Evolutionary conservation across 2,329 filamentous ascomycete species (phyloP).

Genomic region (Sporothrix variecibatus): DNA sequence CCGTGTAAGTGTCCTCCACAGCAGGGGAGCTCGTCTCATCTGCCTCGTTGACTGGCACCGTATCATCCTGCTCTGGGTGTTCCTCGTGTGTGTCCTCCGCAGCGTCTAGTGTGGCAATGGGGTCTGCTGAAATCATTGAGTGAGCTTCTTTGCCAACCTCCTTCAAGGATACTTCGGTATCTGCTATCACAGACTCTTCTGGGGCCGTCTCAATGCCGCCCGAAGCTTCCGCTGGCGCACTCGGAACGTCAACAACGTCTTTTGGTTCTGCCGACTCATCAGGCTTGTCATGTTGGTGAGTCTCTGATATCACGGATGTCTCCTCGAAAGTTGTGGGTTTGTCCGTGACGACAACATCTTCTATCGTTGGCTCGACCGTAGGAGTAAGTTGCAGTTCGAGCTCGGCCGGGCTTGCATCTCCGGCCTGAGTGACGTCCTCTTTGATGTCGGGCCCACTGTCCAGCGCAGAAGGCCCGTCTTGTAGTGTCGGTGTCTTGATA

Average conservation of each 20-base stretch:
- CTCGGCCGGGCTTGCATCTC: not conserved
- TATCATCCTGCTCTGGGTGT: not conserved
- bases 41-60: not conserved
- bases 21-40: not conserved
- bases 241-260: not conserved
- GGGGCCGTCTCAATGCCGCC: not conserved
- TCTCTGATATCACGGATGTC: not conserved
- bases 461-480: not conserved
- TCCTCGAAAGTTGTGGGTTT: no score
- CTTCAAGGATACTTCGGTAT: not conserved
- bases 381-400: not conserved
- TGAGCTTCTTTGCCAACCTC: no score
- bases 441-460: not conserved
- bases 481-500: not conserved
- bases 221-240: not conserved
- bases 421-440: not conserved
- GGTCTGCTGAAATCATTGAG: not conserved
- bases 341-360: not conserved
- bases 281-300: no score
- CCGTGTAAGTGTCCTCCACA: no score
- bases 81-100: not conserved
- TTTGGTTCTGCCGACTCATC: no score
- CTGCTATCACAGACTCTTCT: not conserved
- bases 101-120: not conserved
- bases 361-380: no score